Base-by-base conservation (phyloP, 805 yeast genomes). In the Kurtzmaniella cleridarum region DNA sequence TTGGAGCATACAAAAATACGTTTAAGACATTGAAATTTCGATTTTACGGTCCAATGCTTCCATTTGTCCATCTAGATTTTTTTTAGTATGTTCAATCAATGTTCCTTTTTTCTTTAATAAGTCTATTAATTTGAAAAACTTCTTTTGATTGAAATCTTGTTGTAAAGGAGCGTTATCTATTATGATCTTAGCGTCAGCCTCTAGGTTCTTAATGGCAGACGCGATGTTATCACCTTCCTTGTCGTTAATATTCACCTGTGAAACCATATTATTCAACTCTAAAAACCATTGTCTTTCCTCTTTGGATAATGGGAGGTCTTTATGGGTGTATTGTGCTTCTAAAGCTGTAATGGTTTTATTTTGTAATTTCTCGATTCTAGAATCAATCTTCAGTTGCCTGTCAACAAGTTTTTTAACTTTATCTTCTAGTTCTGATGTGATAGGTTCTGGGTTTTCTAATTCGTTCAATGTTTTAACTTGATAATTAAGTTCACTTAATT, bases 201-300 rank as follows among this genome's bases (percentile, higher is more conserved):
- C 24, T 20, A 20, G 8, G 8, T 8, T 20, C 8, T 20, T 20
- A 8, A 20, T 20, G 8, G 24, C 24, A 5, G 24, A 20, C 24
- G 7, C 24, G 8, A 20, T 20, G 24, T 8, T 8, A 8, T 20
- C 24, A 5, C 24, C 24, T 20, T 20, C 24, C 5, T 20, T 20
- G 8, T 8, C 24, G 24, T 20, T 20, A 20, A 20, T 26, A 16
- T 42, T 40, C 5, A 49, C 33, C 17, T 42, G 33, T 4, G 29
- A 36, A 30, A 44, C 53, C 15, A 63, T 47, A 2, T 49, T 13
- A 39, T 67, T 64, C 28, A 68, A 49, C 40, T 68, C 72, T 24
- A 54, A 52, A 35, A 62, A 58, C 73, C 72, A 68, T 3, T 36
- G 39, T 35, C 48, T 54, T 41, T 68, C 74, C 16, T 59, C 55